phyloP scores from a whole-genome alignment of 768 basidiomycete species.

The Leccinum sublutescens region DNA sequence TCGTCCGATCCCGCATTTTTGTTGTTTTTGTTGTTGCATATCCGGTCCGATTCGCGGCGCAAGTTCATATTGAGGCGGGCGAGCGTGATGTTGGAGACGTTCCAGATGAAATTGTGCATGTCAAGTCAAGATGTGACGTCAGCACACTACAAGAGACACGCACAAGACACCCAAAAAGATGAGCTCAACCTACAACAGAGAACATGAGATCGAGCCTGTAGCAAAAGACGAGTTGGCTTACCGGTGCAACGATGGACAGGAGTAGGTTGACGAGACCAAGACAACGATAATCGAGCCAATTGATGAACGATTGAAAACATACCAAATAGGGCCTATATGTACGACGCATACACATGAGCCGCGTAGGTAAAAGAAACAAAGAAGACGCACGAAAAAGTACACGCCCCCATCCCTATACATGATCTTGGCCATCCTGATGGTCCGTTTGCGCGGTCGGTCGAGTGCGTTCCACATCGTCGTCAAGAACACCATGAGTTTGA shows the following conservation, averaged over 20 bases:
- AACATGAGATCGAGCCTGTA: background rate
- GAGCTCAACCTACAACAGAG: slow-evolving; percentile 18
- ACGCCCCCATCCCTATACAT: slow-evolving; percentile 22
- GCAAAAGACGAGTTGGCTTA: slow-evolving; percentile 1
- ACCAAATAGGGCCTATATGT: slow-evolving; percentile 25
- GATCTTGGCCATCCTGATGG: slow-evolving; percentile 12
- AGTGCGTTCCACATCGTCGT: slow-evolving; percentile 31
- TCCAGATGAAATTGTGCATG: slow-evolving; percentile 25
- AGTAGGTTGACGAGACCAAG: slow-evolving; percentile 19
- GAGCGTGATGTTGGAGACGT: slow-evolving; percentile 30
- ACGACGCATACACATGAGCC: background rate
- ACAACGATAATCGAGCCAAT: background rate
- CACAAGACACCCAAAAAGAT: slow-evolving; percentile 25
- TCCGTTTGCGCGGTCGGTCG: slow-evolving; percentile 22
- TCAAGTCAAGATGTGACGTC: background rate
- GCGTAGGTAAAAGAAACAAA: background rate
- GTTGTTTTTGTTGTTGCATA: too few relatives aligned
- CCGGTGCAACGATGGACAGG: slow-evolving; percentile 22
- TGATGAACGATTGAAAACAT: background rate
- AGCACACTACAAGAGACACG: slow-evolving; percentile 1
- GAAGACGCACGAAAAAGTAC: slow-evolving; percentile 23
- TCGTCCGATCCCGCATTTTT: too few relatives aligned
- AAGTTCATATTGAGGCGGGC: slow-evolving; percentile 36
- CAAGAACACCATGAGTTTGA: slow-evolving; percentile 31
- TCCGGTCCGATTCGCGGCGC: slow-evolving; percentile 18